phyloP scores from a whole-genome alignment of 2,329 filamentous ascomycete species.

The Fusarium chuoi region DNA sequence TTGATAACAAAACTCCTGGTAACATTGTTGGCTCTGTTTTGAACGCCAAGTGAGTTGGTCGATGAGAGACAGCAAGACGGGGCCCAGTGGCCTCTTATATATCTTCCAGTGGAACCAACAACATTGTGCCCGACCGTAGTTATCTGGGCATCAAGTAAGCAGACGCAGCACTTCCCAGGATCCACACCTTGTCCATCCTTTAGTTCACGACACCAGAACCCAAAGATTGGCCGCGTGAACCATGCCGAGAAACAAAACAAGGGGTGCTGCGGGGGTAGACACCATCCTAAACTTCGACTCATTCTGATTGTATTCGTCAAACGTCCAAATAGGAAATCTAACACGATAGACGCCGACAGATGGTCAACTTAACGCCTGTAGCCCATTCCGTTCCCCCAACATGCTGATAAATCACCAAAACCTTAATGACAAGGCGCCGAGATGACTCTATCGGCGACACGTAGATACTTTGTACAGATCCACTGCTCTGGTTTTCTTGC shows the following conservation, averaged over 20 bases:
- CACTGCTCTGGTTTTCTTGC: conserved; percentile 15
- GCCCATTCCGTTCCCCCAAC: neutral
- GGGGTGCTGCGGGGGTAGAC: conserved; percentile 14
- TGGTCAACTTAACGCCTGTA: neutral
- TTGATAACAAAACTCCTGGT: neutral
- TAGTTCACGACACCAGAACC: conserved; percentile 18
- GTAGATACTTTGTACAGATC: conserved; percentile 8
- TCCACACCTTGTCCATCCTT: conserved; percentile 20
- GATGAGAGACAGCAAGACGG: neutral
- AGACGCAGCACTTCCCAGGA: conserved; percentile 2
- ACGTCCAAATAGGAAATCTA: conserved; percentile 1
- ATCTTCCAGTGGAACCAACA: conserved; percentile 12
- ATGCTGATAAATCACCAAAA: conserved; percentile 20
- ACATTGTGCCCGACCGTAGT: neutral
- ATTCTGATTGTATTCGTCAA: conserved; percentile 14
- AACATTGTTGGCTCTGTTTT: neutral
- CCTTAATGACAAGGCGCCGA: neutral
- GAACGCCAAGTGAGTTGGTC: neutral
- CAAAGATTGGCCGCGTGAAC: conserved; percentile 18
- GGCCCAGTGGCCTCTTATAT: conserved; percentile 30
- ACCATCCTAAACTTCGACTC: conserved; percentile 20
- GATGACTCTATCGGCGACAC: conserved; percentile 18
- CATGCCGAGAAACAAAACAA: conserved; percentile 27
- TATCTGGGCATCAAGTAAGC: conserved; percentile 14
- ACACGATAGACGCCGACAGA: neutral